phyloP scores from a whole-genome alignment of 1,284 basidiomycete genomes.

The Papiliotrema fonsecae region DNA sequence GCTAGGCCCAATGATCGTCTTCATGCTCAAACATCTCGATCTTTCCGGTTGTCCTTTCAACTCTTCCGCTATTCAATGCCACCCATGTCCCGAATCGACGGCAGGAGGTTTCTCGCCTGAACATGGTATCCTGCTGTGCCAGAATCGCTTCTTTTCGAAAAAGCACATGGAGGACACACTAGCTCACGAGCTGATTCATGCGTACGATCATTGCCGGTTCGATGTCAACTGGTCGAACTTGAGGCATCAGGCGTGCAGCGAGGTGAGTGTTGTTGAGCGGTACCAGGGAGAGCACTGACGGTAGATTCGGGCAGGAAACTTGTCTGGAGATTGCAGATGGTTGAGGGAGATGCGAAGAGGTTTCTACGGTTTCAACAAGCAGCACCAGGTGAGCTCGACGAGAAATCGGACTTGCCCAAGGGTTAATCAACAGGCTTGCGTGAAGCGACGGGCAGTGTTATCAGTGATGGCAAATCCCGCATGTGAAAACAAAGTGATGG shows the following conservation, averaged over 20 bases:
- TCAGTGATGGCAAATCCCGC: slow-evolving; percentile 75
- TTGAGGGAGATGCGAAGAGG: slow-evolving; percentile 68
- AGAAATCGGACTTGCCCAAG: too few relatives aligned
- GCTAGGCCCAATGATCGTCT: slow-evolving; percentile 73
- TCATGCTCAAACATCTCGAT: slow-evolving; percentile 78
- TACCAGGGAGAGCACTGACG: not conserved
- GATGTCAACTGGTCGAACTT: slow-evolving; percentile 87
- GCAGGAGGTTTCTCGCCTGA: slow-evolving; percentile 80
- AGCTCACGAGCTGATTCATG: slow-evolving; percentile 91
- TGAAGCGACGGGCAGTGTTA: slow-evolving; percentile 76
- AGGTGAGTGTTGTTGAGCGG: slow-evolving; percentile 57
- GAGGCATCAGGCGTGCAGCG: slow-evolving; percentile 89
- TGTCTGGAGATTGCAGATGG: slow-evolving; percentile 88
- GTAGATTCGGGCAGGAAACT: slow-evolving; percentile 87
- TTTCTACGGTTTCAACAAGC: slow-evolving; percentile 78
- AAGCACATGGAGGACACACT: slow-evolving; percentile 89
- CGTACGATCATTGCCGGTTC: slow-evolving; percentile 92
- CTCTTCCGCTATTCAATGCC: slow-evolving; percentile 68
- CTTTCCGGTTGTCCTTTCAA: slow-evolving; percentile 64
- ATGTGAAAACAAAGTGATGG: slow-evolving; percentile 70
- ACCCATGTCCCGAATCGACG: slow-evolving; percentile 67
- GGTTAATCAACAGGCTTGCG: slow-evolving; percentile 62
- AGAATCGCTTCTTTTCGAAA: slow-evolving; percentile 73
- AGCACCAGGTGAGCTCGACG: slow-evolving; percentile 77
- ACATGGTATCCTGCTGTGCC: slow-evolving; percentile 74